These are phyloP conservation scores for Alternaria hordeiaustralica DNA, from an alignment of 2,329 filamentous ascomycete genomes.

Conservation along the genomic window DNA sequence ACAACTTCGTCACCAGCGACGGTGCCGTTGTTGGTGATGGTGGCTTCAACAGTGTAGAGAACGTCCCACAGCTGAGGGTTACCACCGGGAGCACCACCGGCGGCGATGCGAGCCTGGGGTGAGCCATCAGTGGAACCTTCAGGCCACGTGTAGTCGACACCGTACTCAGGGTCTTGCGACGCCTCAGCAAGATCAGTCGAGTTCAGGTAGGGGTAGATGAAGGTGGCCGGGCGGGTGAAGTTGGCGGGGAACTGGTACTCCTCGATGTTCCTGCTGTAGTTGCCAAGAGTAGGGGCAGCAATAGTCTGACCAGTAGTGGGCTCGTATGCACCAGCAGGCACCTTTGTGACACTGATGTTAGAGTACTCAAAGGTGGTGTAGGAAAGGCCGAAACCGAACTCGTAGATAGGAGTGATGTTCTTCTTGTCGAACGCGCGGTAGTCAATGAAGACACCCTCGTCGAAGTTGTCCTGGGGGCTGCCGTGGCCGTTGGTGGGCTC, in stretches of 20 bases:
- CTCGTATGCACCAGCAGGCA: slow-evolving; percentile 59
- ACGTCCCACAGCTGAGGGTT: slow-evolving; percentile 71
- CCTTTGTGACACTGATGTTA: slow-evolving; percentile 65
- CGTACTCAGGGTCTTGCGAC: slow-evolving; percentile 66
- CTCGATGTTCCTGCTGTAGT: slow-evolving; percentile 65
- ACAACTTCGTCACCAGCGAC: slow-evolving; percentile 72
- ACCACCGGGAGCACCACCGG: slow-evolving; percentile 68
- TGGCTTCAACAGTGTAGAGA: slow-evolving; percentile 70
- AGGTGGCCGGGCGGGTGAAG: slow-evolving; percentile 60
- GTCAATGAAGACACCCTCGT: slow-evolving; percentile 82
- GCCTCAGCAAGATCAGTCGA: slow-evolving; percentile 64
- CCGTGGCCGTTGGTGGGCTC: slow-evolving; percentile 70
- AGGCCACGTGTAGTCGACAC: slow-evolving; percentile 65
- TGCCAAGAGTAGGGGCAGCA: slow-evolving; percentile 69
- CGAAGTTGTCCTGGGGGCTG: slow-evolving; percentile 75
- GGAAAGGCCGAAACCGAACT: slow-evolving; percentile 81
- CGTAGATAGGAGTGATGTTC: slow-evolving; percentile 72
- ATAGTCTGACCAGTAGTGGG: slow-evolving; percentile 68
- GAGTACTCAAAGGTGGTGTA: slow-evolving; percentile 82
- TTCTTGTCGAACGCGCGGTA: slow-evolving; percentile 76
- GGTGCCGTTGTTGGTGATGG: slow-evolving; percentile 73
- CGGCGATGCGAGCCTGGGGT: slow-evolving; percentile 65
- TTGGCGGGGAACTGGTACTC: slow-evolving; percentile 73
- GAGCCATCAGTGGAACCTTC: slow-evolving; percentile 61
- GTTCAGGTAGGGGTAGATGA: slow-evolving; percentile 78